Evolutionary conservation across 1,139 yeast genomes (phyloP).

Genomic region (Hemisphaericaspora lyxosophila): DNA sequence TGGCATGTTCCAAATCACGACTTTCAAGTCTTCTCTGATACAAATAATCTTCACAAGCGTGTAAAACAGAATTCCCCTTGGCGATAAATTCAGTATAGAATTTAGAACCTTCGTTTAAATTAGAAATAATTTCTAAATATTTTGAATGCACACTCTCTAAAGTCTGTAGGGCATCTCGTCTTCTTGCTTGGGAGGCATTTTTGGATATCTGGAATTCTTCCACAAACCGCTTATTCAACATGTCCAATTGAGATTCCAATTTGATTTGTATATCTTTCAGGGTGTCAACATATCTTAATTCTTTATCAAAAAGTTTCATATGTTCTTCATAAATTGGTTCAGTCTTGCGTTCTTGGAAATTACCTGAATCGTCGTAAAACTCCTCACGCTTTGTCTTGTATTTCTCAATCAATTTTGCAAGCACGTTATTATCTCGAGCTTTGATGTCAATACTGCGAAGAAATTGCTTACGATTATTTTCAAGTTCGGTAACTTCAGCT

Average conservation of each 20-base stretch:
- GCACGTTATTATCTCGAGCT: slow-evolving; percentile 46
- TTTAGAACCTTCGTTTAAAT: slow-evolving; percentile 65
- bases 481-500: slow-evolving; percentile 26
- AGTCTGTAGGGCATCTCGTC: slow-evolving; percentile 53
- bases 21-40: slow-evolving; percentile 55
- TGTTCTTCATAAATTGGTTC: slow-evolving; percentile 37
- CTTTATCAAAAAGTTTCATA: slow-evolving; percentile 40
- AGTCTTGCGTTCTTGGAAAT: slow-evolving; percentile 27
- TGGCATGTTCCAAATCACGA: slow-evolving; percentile 14
- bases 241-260: slow-evolving; percentile 45
- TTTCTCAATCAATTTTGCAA: slow-evolving; percentile 51
- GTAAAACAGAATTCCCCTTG: slow-evolving; percentile 47
- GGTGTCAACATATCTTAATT: slow-evolving; percentile 35
- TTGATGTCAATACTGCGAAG: slow-evolving; percentile 45
- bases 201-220: slow-evolving; percentile 16
- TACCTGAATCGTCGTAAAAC: slow-evolving; percentile 18
- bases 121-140: slow-evolving; percentile 56
- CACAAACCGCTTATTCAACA: slow-evolving; percentile 38
- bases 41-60: slow-evolving; percentile 57
- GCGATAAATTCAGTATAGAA: slow-evolving; percentile 66
- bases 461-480: slow-evolving; percentile 37
- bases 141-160: slow-evolving; percentile 55
- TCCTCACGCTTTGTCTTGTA: slow-evolving; percentile 32
- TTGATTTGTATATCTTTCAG: slow-evolving; percentile 42
- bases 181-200: slow-evolving; percentile 28